Base-by-base conservation (phyloP, 768 basidiomycete genomes). In the Plicaturopsis crispa region DNA sequence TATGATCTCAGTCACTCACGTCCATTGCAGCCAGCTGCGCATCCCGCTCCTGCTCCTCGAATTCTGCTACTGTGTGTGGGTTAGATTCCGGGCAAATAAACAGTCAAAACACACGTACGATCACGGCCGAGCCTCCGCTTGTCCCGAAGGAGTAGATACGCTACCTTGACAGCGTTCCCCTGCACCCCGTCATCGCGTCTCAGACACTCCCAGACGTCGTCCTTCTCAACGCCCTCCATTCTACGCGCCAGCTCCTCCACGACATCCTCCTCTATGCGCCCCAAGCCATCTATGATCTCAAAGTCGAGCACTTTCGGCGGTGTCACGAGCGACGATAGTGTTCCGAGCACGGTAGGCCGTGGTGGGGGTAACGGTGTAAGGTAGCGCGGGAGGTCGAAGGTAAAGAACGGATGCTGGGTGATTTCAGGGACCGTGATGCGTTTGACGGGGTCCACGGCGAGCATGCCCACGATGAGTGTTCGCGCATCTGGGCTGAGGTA, bases 361-460 rank as follows among this genome's bases (percentile, higher is more conserved):
- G 72, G 72, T 1, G 80, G 82, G 20, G 88, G 87, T 4, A 92
- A 73, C 10, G 90, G 81, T 7, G 72, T 75, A 31, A 99, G 83
- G 60, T 98, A 99, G 0, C 82, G 72, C 5, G 84, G 80, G 13
- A 98, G 75, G 50, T 92, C 82, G 7, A 75, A 73, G 39, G 76
- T 85, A 63, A 92, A 94, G 70, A 91, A 99, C 0, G 91, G 84
- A 51, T 93, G 85, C 33, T 83, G 72, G 2, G 86, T 80, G 50
- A 99, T 96, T 51, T 96, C 90, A 23, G 84, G 77, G 13, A 97
- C 76, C 0, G 92, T 97, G 49, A 94, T 92, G 31, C 96, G 85
- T 57, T 90, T 92, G 46, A 97, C 75, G 10, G 93, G 92, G 61
- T 98, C 93, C 18, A 94, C 86, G 17, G 79, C 80, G 24, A 98